A percentile compares a stretch with the other conserved stretches of the same genome.
Conservation (phyloP, 352 stramenopile genomes). For the Phytophthora pistaciae region DNA sequence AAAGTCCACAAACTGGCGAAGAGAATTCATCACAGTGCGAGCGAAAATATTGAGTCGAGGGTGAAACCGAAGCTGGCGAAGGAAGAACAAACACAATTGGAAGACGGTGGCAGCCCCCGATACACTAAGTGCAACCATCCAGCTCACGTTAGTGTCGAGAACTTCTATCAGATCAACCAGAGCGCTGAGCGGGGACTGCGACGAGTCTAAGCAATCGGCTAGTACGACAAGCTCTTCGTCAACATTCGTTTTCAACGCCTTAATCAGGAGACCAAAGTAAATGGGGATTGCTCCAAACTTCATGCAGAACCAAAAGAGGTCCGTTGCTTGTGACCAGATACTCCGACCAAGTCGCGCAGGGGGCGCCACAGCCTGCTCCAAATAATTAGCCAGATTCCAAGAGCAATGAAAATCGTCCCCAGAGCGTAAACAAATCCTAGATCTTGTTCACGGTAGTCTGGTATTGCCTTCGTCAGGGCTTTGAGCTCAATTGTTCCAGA, state of each 20-base stretch:
- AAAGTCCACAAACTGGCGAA: no score
- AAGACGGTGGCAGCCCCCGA: background rate
- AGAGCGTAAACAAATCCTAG: background rate
- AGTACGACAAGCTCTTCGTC: background rate
- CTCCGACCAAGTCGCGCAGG: background rate
- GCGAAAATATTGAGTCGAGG: background rate
- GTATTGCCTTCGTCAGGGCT: background rate
- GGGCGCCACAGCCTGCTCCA: background rate
- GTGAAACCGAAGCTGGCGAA: constrained; percentile 5
- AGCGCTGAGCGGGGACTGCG: background rate
- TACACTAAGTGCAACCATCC: background rate
- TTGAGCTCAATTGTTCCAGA: background rate
- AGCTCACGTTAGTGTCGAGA: background rate
- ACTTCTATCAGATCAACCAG: no score
- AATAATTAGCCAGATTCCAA: background rate
- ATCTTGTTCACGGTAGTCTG: background rate
- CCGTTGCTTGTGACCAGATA: background rate
- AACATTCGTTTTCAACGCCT: background rate
- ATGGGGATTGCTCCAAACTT: background rate
- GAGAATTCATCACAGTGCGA: no score
- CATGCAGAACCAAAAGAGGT: background rate
- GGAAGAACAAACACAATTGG: background rate
- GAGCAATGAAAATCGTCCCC: background rate
- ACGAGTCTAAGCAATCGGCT: background rate
- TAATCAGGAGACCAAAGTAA: background rate